Conservation (phyloP, 768 basidiomycete species). For the Tricholoma saponaceum region DNA sequence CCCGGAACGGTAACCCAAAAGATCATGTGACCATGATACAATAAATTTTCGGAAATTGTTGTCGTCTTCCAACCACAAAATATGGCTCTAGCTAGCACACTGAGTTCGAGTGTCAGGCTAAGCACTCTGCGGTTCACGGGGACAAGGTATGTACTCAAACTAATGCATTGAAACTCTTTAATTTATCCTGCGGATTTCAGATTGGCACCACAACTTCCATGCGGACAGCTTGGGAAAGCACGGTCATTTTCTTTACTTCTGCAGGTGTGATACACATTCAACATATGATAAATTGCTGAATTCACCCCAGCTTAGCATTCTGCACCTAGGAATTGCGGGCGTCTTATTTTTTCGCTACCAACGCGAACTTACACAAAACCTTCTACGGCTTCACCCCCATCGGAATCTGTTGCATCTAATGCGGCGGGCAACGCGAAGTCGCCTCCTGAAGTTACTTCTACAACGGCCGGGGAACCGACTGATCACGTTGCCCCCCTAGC, state of each 20-base stretch:
- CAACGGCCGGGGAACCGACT: background rate
- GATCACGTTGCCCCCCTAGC: background rate
- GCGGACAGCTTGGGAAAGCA: conserved; percentile 5
- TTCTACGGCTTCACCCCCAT: background rate
- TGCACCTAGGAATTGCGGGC: conserved; percentile 5
- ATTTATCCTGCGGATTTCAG: conserved; percentile 1
- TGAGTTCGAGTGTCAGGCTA: conserved; percentile 12
- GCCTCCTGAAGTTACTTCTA: background rate
- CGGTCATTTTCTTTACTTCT: conserved; percentile 18
- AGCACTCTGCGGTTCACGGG: conserved; percentile 7
- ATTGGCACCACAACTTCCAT: conserved; percentile 9
- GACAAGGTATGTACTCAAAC: conserved; percentile 8
- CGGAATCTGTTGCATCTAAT: conserved; percentile 9
- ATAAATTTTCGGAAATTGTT: background rate
- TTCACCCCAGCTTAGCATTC: conserved; percentile 11
- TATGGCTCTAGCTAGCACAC: conserved; percentile 16
- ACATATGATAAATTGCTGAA: conserved; percentile 3
- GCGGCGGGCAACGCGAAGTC: background rate
- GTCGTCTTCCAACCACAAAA: background rate
- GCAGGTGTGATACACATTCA: conserved; percentile 12
- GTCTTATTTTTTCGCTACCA: conserved; percentile 5
- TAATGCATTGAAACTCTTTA: background rate
- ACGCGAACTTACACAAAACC: conserved; percentile 15
- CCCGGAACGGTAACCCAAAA: background rate
- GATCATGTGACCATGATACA: background rate